Evolutionary conservation across 1,284 basidiomycete genomes (phyloP).

Genomic region (Naganishia liquefaciens): DNA sequence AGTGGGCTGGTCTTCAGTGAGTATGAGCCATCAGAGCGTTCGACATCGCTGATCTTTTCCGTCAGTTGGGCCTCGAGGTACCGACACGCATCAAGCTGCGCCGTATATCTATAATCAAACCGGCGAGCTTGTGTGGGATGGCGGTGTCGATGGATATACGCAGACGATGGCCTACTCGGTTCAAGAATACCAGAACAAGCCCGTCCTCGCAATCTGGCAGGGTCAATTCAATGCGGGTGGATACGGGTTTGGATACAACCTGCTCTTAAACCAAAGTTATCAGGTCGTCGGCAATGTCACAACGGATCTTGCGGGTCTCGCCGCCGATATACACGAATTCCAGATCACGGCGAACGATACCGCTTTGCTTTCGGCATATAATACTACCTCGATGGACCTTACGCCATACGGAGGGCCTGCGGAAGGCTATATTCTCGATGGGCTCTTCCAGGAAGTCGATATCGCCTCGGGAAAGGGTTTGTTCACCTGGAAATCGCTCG

Average conservation of each 20-base stretch:
- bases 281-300: conserved; percentile 28
- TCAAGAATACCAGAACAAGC: conserved; percentile 36
- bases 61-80: conserved; percentile 41
- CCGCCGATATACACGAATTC: conserved; percentile 42
- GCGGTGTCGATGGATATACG: conserved; percentile 27
- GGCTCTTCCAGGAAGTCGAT: conserved; percentile 47
- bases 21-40: background rate
- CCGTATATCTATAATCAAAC: conserved; percentile 39
- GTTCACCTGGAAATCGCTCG: conserved; percentile 44
- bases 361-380: conserved; percentile 44
- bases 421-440: conserved; percentile 41
- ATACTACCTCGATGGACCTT: conserved; percentile 37
- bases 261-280: conserved; percentile 42
- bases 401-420: conserved; percentile 33
- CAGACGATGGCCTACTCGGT: conserved; percentile 41
- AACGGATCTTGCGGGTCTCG: conserved; percentile 9
- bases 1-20: conserved; percentile 36
- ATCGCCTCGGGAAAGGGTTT: conserved; percentile 40
- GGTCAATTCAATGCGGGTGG: conserved; percentile 39
- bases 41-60: background rate
- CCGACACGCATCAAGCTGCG: conserved; percentile 33
- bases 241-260: conserved; percentile 38
- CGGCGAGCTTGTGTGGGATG: conserved; percentile 45
- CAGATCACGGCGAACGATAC: conserved; percentile 45
- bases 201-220: conserved; percentile 42